Base-by-base conservation (phyloP, 139 green algal genomes). In the Yamagishiella unicocca region DNA sequence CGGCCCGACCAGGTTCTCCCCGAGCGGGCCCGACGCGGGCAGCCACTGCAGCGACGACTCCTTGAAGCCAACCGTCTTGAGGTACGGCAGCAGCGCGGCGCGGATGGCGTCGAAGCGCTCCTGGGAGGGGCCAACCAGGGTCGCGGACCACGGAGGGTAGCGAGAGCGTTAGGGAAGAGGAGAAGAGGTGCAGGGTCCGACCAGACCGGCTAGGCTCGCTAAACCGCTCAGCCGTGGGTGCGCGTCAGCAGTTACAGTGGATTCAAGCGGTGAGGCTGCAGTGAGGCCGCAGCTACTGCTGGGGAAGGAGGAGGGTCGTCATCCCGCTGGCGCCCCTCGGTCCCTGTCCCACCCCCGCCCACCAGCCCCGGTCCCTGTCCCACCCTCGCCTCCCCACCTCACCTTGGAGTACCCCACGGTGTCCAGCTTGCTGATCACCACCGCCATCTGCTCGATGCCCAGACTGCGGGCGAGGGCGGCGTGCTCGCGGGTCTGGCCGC, bases 401-500 rank as follows among this genome's bases (percentile, higher is more conserved):
- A 86, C 80, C 80, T 86, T 50, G 43, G 42, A 88, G 81, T 93
- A 97, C 83, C 91, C 94, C 37, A 90, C 95, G 19, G 93, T 96
- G 91, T 98, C 96, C 74, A 98, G 94, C 92, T 98, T 98, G 87
- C 88, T 97, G 29, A 98, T 91, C 25, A 97, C 96, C 22, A 99
- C 97, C 2, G 96, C 94, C 76, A 99, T 45, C 86, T 98, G 94
- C 87, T 98, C 93, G 10, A 99, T 92, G 25, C 98, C 98, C 66
- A 99, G 89, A 78, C 91, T 96, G 53, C 94, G 90, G 0, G 96
- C 96, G 76, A 99, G 93, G 91, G 98, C 95, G 1, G 96, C 97
- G 87, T 99, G 97, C 93, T 99, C 98, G 12, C 93, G 87, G 29
- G 97, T 99, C 92, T 99, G 98, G 8, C 97, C 98, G 24, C 92